Base-by-base conservation (phyloP, 352 stramenopile genomes). In the Phytophthora ramorum region DNA sequence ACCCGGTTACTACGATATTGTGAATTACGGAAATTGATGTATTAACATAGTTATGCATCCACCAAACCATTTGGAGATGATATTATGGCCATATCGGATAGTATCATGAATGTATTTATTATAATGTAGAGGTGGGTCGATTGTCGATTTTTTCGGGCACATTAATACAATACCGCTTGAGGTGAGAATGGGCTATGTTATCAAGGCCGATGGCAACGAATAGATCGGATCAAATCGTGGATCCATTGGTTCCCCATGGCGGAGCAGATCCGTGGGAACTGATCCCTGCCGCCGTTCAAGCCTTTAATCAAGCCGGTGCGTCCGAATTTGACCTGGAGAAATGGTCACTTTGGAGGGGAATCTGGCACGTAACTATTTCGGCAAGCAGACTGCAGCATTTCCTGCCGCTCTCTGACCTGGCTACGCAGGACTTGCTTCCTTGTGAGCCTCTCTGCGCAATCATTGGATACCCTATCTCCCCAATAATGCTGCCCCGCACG, bases 341-440 rank as follows among this genome's bases (percentile, higher is more conserved):
- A 61, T 44, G 24, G 24, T n/a, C 16, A 49, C n/a, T 38, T 38
- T 34, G 26, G n/a, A 22, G 45, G 48, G 22, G 37, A 52, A 49
- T 10, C 57, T 32, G 48, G 30, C n/a, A 12, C 7, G 6, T 40
- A 51, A 66, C 46, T 60, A 66, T 60, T 66, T 66, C 49, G 48
- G 37, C 28, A 59, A 47, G 28, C 37, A 47, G 46, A 28, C 34
- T 17, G 44, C 41, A 49, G 59, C 51, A 40, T 30, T 32, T 45
- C 14, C 10, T 68, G 51, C 51, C 34, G 52, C 61, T 64, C 44
- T 58, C 40, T 44, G 60, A 63, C 60, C 52, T 69, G 53, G 61
- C 60, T 57, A 67, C 59, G 59, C 49, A 35, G 50, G 16, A 34
- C 16, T 63, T 62, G 34, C 14, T 43, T 48, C 24, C 40, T 50